phyloP scores from a whole-genome alignment of 257 asterid genomes.

The Perilla frutescens region DNA sequence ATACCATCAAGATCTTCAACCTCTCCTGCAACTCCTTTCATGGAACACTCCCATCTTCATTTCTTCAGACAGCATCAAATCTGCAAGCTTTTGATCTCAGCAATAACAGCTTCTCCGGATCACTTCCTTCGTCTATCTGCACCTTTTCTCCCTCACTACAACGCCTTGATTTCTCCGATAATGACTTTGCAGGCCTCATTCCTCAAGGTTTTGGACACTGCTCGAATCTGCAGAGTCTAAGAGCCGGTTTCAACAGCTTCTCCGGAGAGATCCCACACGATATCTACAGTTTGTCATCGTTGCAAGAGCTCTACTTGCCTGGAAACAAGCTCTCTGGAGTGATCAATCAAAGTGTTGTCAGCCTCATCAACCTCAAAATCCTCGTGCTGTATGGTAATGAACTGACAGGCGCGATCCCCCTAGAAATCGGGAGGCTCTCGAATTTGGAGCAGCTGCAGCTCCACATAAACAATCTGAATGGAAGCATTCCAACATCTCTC shows the following conservation, averaged over 20 bases:
- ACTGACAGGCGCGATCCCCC: conserved; percentile 65
- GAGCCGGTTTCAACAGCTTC: conserved; percentile 70
- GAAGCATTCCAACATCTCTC: conserved; percentile 75
- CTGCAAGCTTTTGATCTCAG: conserved; percentile 64
- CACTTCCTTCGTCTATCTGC: conserved; percentile 64
- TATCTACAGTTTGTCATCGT: conserved; percentile 46
- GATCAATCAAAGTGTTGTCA: conserved; percentile 47
- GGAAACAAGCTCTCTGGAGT: conserved; percentile 69
- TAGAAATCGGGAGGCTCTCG: conserved; percentile 61
- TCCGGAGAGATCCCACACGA: conserved; percentile 69
- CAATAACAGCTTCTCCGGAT: conserved; percentile 74
- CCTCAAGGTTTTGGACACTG: conserved; percentile 57
- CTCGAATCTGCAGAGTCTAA: conserved; percentile 47
- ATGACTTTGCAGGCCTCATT: conserved; percentile 64
- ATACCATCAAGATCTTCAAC: conserved; percentile 45
- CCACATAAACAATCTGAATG: conserved; percentile 67
- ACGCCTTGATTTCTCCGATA: conserved; percentile 67
- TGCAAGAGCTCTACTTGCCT: conserved; percentile 68
- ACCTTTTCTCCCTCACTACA: conserved; percentile 41
- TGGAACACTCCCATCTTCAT: conserved; percentile 52
- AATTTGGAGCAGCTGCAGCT: conserved; percentile 68
- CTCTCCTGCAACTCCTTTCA: conserved; percentile 67
- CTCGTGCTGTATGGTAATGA: conserved; percentile 63
- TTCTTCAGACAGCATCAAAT: conserved; percentile 47
- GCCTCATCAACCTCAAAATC: conserved; percentile 58